Conservation (phyloP, 2,329 filamentous ascomycete genomes). For the Alternaria triticina region DNA sequence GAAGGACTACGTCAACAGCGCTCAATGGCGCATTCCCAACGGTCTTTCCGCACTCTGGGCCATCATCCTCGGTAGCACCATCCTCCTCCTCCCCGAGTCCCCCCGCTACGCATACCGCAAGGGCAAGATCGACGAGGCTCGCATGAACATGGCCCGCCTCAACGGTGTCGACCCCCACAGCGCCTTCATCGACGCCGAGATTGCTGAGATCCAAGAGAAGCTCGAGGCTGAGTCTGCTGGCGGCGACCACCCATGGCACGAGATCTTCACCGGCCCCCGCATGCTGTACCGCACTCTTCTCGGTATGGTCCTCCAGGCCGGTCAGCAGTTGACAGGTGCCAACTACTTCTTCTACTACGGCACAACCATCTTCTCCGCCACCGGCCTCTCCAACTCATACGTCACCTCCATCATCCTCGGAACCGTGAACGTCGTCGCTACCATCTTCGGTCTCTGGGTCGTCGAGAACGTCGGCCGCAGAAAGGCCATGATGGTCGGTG, state of each 20-base stretch:
- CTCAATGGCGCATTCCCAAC: conserved; percentile 69
- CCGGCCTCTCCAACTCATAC: conserved; percentile 52
- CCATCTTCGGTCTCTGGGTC: conserved; percentile 54
- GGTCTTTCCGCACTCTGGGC: conserved; percentile 65
- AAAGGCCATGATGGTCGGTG: conserved; percentile 54
- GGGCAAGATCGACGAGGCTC: conserved; percentile 58
- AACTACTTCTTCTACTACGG: conserved; percentile 58
- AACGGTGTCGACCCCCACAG: conserved; percentile 64
- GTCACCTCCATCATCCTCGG: conserved; percentile 58
- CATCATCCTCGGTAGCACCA: conserved; percentile 60
- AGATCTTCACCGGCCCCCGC: conserved; percentile 69
- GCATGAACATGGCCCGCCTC: conserved; percentile 59
- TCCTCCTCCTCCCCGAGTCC: conserved; percentile 62
- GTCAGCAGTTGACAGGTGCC: conserved; percentile 72
- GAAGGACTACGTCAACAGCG: conserved; percentile 54
- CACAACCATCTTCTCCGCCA: conserved; percentile 54
- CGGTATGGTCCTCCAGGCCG: conserved; percentile 67
- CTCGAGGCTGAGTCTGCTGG: conserved; percentile 58
- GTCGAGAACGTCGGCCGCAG: conserved; percentile 57
- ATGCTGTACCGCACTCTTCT: conserved; percentile 71
- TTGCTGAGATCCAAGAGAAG: conserved; percentile 63
- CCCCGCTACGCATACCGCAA: conserved; percentile 65
- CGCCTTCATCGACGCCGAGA: conserved; percentile 59
- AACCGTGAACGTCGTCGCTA: conserved; percentile 57
- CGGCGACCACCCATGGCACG: conserved; percentile 54